Evolutionary conservation across 2,329 filamentous ascomycete species (phyloP).

Genomic region (Phaeosphaeria sp.): DNA sequence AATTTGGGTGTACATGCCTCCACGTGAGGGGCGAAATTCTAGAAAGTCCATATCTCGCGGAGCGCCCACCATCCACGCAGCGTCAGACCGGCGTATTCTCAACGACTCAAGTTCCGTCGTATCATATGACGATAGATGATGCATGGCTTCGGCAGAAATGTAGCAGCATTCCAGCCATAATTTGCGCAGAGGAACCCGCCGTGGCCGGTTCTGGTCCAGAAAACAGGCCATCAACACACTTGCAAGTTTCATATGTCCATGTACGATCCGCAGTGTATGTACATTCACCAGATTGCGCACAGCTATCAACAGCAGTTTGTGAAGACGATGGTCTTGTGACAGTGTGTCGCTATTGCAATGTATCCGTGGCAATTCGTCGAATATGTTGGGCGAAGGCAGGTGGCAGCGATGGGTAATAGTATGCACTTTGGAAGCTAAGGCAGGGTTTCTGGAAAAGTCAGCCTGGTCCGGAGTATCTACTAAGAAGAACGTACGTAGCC

Average conservation of each 20-base stretch:
- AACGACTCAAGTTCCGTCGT: constrained; percentile 49
- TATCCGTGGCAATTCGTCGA: constrained; percentile 50
- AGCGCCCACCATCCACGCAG: constrained; percentile 21
- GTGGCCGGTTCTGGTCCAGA: constrained; percentile 41
- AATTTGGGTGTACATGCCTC: constrained; percentile 32
- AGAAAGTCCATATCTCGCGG: constrained; percentile 24
- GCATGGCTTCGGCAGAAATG: constrained; percentile 28
- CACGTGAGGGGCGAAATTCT: constrained; percentile 37
- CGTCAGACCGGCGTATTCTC: constrained; percentile 50
- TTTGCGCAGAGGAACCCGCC: constrained; percentile 42
- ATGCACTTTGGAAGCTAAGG: constrained; percentile 52
- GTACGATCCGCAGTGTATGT: constrained; percentile 53
- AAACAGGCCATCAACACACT: constrained; percentile 50
- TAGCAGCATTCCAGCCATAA: constrained; percentile 57
- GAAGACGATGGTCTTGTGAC: constrained; percentile 50
- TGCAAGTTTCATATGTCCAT: constrained; percentile 53
- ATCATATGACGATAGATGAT: constrained; percentile 23
- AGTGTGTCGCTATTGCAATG: constrained; percentile 50
- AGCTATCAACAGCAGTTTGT: constrained; percentile 48
- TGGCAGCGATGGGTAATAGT: constrained; percentile 56
- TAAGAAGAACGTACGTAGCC: constrained; percentile 39
- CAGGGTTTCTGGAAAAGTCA: constrained; percentile 40
- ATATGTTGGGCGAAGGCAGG: constrained; percentile 54
- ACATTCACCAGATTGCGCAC: constrained; percentile 52
- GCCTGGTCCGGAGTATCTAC: not conserved